Conservation (phyloP, 2,329 filamentous ascomycete genomes). For the Onygenales sp. region DNA sequence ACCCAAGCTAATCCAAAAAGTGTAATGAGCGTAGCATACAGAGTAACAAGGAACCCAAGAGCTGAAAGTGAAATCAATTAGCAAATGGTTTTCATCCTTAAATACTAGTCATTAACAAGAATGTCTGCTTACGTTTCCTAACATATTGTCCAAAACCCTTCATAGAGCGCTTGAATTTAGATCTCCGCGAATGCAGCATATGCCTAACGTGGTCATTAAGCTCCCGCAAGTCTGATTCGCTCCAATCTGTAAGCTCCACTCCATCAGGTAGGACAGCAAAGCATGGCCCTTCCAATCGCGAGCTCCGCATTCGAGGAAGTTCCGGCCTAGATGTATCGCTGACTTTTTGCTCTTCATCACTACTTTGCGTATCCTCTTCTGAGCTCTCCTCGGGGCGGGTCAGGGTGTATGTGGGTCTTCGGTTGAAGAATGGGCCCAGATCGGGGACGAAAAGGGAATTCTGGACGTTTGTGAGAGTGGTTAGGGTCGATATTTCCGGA, state of each 20-base stretch:
- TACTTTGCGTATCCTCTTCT: neutral
- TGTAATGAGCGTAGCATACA: constrained; percentile 75
- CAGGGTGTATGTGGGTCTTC: constrained; percentile 68
- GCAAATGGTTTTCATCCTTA: neutral
- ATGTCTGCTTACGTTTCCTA: constrained; percentile 47
- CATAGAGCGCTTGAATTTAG: constrained; percentile 68
- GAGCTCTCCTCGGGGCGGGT: constrained; percentile 30
- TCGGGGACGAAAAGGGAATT: constrained; percentile 82
- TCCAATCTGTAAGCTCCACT: constrained; percentile 64
- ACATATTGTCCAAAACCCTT: constrained; percentile 75
- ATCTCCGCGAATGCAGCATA: constrained; percentile 72
- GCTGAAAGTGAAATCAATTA: constrained; percentile 32
- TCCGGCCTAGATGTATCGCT: constrained; percentile 3
- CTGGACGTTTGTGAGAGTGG: constrained; percentile 78
- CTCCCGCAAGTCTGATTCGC: constrained; percentile 60
- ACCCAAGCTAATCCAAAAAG: constrained; percentile 83
- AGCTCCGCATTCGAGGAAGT: neutral
- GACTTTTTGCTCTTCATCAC: constrained; percentile 13
- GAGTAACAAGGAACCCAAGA: constrained; percentile 70
- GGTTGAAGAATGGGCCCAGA: constrained; percentile 65
- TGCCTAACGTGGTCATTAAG: constrained; percentile 81
- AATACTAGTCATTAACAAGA: neutral
- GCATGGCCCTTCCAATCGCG: constrained; percentile 48
- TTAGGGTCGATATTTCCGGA: constrained; percentile 72
- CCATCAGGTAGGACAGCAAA: constrained; percentile 75